Base-by-base conservation (phyloP, 192 early-diverging fungal species). In the Coemansia sp. region DNA sequence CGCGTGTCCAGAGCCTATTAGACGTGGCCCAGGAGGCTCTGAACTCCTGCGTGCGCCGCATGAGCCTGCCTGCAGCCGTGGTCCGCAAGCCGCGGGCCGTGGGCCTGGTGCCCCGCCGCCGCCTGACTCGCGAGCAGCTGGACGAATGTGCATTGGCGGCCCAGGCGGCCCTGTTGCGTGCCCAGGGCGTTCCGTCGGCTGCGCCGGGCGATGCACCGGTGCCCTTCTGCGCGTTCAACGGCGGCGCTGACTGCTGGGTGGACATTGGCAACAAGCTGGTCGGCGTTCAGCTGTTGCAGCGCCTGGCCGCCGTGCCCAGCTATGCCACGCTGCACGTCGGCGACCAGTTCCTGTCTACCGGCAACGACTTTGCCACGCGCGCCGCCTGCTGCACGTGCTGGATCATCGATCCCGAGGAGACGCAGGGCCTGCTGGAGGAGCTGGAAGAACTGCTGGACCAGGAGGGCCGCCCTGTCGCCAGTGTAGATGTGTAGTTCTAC, bases 211-310 rank as follows among this genome's bases (percentile, higher is more conserved):
- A 77, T 30, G 76, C 64, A 18, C 66, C 79, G 0, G 76, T 95
- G 8, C 92, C 92, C 2, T 95, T 91, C 71, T 95, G 92, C 54
- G 89, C 89, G 14, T 95, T 95, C 44, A 92, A 92, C 64, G 92
- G 92, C 44, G 92, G 92, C 18, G 78, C 52, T 48, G 92, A 95
- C 60, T 86, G 87, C 45, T 95, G 88, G 87, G 85, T 95, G 7
- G 92, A 95, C 42, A 87, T 95, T 51, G 92, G 92, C 21, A 95
- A 92, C 77, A 95, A 95, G 66, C 70, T 93, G 10, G 91, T 95
- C 47, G 92, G 90, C 52, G 92, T 95, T 3, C 75, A 81, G 43
- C 81, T 95, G 11, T 60, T 95, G 43, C 85, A 84, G 57, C 56
- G 78, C 3, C 77, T 78, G 38, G 69, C 93, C 1, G 77, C 75